Evolutionary conservation across 495 filamentous ascomycete species (phyloP).

Genomic region (Penicillium tannophilum): DNA sequence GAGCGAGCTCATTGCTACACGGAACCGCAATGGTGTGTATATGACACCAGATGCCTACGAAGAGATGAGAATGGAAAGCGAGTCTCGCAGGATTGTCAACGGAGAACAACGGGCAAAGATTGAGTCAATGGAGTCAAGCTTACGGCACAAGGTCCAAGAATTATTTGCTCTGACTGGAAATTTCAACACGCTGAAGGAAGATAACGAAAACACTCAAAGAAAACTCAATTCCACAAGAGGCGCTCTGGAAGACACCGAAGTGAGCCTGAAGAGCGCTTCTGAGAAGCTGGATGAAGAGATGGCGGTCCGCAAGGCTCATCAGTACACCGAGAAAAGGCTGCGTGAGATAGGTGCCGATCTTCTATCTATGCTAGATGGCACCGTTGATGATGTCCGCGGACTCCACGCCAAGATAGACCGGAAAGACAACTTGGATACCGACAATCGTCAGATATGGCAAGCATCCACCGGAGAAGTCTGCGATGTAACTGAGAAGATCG

Average conservation of each 20-base stretch:
- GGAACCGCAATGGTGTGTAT: slow-evolving; percentile 94
- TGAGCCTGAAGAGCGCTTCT: slow-evolving; percentile 72
- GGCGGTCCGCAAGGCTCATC: slow-evolving; percentile 75
- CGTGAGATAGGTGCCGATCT: slow-evolving; percentile 70
- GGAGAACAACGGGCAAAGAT: slow-evolving; percentile 93
- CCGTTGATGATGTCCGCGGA: slow-evolving; percentile 76
- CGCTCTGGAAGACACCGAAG: slow-evolving; percentile 83
- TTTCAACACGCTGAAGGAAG: slow-evolving; percentile 82
- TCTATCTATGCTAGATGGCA: slow-evolving; percentile 70
- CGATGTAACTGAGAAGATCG: slow-evolving; percentile 73
- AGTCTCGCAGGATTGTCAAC: slow-evolving; percentile 86
- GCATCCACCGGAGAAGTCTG: slow-evolving; percentile 72
- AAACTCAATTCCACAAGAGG: slow-evolving; percentile 76
- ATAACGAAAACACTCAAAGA: slow-evolving; percentile 73
- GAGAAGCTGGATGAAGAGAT: slow-evolving; percentile 80
- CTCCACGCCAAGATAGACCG: slow-evolving; percentile 82
- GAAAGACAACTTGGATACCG: slow-evolving; percentile 75
- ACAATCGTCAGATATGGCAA: slow-evolving; percentile 79
- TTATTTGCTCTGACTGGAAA: slow-evolving; percentile 80
- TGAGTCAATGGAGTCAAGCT: slow-evolving; percentile 84
- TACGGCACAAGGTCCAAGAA: slow-evolving; percentile 90
- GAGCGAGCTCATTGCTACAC: slow-evolving; percentile 87
- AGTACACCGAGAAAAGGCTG: slow-evolving; percentile 79
- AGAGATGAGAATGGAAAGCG: slow-evolving; percentile 84
- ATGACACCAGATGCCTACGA: slow-evolving; percentile 82